phyloP scores from a whole-genome alignment of 176 grass and related monocot genomes.

The Miscanthus lutarioriparius region DNA sequence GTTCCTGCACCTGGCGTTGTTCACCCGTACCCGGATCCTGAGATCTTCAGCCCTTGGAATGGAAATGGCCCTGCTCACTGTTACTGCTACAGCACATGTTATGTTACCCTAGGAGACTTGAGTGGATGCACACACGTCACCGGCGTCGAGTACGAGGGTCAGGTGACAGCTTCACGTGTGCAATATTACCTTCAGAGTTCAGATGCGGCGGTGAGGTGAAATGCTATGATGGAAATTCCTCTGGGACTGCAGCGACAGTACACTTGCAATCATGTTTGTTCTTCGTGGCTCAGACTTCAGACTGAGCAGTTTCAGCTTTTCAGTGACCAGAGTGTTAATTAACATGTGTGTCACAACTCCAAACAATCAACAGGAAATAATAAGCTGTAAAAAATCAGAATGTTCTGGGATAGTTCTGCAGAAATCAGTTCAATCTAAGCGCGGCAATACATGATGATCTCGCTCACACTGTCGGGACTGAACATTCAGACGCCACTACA shows the following conservation, averaged over 20 bases:
- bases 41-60: background rate
- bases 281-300: background rate
- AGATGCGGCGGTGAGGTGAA: background rate
- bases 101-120: no score
- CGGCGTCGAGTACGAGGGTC: background rate
- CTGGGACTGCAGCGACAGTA: background rate
- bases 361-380: background rate
- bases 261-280: slow-evolving; percentile 10
- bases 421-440: background rate
- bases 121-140: no score
- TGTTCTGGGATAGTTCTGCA: background rate
- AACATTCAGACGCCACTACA: background rate
- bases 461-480: background rate
- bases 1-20: slow-evolving; percentile 12
- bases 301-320: background rate
- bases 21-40: background rate
- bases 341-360: background rate
- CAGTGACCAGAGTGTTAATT: background rate
- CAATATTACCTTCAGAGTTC: background rate
- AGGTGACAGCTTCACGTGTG: slow-evolving; percentile 7
- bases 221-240: slow-evolving; percentile 3
- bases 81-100: background rate
- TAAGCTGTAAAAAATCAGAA: background rate
- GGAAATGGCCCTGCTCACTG: background rate
- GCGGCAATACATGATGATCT: background rate